These are phyloP conservation scores for Periconia macrospinosa DNA, from an alignment of 2,329 filamentous ascomycete genomes.

Conservation along the genomic window DNA sequence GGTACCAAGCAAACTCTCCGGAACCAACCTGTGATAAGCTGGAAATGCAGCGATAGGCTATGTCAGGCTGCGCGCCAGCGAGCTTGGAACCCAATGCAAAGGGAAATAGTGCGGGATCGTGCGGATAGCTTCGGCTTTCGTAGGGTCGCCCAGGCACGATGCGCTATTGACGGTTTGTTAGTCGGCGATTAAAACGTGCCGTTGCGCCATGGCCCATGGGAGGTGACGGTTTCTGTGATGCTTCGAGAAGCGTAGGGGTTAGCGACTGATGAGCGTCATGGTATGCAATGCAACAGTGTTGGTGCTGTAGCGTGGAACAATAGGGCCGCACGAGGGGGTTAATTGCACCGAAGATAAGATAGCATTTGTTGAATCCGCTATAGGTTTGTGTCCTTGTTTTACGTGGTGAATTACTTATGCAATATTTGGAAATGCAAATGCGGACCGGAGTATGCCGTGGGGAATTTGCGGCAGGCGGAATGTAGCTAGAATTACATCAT, in stretches of 20 bases:
- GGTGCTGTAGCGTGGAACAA: not conserved
- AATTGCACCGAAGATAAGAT: too few species aligned
- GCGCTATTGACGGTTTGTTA: not conserved
- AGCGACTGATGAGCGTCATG: not conserved
- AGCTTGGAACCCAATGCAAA: not conserved
- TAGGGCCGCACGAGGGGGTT: not conserved
- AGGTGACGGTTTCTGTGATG: not conserved
- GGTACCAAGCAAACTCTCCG: not conserved
- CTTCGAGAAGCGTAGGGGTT: not conserved
- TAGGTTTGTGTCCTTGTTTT: too few species aligned
- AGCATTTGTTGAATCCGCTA: too few species aligned
- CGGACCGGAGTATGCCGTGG: too few species aligned
- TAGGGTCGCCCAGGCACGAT: not conserved
- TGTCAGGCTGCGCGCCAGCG: not conserved
- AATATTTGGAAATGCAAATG: too few species aligned
- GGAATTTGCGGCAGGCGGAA: too few species aligned
- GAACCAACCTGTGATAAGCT: not conserved
- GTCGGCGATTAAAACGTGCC: not conserved
- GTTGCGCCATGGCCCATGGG: not conserved
- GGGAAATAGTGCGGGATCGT: not conserved
- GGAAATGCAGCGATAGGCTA: not conserved
- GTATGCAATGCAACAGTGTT: not conserved
- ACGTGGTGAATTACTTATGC: too few species aligned
- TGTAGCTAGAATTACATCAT: too few species aligned
- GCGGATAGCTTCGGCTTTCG: not conserved